These are phyloP conservation scores for Eimeria sp. DNA, from an alignment of 169 alveolate species.

Conservation along the genomic window DNA sequence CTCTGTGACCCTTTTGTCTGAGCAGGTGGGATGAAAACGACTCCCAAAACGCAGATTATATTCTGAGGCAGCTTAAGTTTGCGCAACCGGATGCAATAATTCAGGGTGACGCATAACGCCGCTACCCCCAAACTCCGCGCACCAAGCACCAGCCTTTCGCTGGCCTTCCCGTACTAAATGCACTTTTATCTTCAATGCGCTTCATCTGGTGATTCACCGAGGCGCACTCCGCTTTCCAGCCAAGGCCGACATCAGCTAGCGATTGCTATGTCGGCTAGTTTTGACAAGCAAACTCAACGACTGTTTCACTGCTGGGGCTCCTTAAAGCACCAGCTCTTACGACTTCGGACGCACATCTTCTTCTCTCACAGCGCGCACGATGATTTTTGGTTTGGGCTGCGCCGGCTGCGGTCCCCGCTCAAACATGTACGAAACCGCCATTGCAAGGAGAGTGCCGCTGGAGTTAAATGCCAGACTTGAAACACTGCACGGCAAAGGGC, in stretches of 20 bases:
- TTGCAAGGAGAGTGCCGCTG: constrained; percentile 84
- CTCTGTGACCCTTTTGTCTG: background rate
- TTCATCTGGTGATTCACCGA: background rate
- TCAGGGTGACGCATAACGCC: constrained; percentile 4
- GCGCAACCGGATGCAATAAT: constrained; percentile 9
- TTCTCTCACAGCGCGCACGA: constrained; percentile 77
- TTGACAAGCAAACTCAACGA: background rate
- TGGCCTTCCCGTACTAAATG: background rate
- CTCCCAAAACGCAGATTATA: constrained; percentile 26
- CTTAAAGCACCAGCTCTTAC: background rate
- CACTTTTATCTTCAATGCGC: background rate
- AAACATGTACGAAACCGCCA: constrained; percentile 77
- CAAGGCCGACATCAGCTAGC: constrained; percentile 10
- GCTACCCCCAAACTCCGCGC: background rate
- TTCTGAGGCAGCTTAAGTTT: background rate
- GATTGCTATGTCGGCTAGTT: constrained; percentile 3
- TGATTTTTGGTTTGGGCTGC: constrained; percentile 75
- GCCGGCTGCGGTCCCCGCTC: constrained; percentile 81
- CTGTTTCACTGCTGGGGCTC: background rate
- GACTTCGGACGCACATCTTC: constrained; percentile 83
- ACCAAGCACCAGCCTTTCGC: background rate
- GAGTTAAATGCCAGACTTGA: constrained; percentile 80
- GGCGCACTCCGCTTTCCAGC: background rate
- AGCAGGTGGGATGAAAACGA: constrained; percentile 15
- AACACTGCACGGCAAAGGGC: constrained; percentile 51